These are phyloP conservation scores for Fomitopsis palustris DNA, from an alignment of 1,284 basidiomycete genomes.

Conservation along the genomic window DNA sequence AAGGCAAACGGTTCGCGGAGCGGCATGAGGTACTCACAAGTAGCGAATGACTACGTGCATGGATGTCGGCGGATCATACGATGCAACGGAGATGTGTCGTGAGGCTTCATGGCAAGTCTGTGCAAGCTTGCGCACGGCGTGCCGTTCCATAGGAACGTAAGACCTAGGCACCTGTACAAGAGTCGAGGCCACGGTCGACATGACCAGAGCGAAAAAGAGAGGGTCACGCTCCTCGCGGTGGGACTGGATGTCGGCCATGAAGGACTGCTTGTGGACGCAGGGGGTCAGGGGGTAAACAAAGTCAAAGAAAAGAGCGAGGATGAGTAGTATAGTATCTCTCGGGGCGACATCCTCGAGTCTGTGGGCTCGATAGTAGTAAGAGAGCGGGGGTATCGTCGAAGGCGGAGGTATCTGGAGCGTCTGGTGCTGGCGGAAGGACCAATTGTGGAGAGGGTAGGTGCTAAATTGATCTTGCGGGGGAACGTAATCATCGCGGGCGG, in stretches of 20 bases:
- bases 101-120: constrained; percentile 79
- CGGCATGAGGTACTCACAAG: constrained; percentile 50
- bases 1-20: constrained; percentile 8
- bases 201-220: constrained; percentile 84
- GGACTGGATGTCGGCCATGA: constrained; percentile 78
- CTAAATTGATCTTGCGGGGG: constrained; percentile 50
- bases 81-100: constrained; percentile 70
- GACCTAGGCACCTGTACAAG: constrained; percentile 79
- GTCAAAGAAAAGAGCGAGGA: constrained; percentile 84
- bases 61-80: constrained; percentile 79
- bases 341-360: constrained; percentile 74
- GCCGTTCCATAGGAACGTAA: constrained; percentile 77
- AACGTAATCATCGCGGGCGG: constrained; percentile 29
- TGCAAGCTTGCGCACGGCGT: constrained; percentile 73
- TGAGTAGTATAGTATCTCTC: constrained; percentile 71
- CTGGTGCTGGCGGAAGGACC: constrained; percentile 68
- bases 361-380: constrained; percentile 65
- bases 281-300: constrained; percentile 86
- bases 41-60: constrained; percentile 81
- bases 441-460: constrained; percentile 64
- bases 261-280: constrained; percentile 79
- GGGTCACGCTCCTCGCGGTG: constrained; percentile 78
- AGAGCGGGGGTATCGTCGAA: constrained; percentile 60
- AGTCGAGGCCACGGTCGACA: constrained; percentile 81
- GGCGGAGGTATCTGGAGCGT: constrained; percentile 44